These are phyloP conservation scores for Thamnidium elegans DNA, from an alignment of 192 early-diverging fungal genomes.

Conservation along the genomic window DNA sequence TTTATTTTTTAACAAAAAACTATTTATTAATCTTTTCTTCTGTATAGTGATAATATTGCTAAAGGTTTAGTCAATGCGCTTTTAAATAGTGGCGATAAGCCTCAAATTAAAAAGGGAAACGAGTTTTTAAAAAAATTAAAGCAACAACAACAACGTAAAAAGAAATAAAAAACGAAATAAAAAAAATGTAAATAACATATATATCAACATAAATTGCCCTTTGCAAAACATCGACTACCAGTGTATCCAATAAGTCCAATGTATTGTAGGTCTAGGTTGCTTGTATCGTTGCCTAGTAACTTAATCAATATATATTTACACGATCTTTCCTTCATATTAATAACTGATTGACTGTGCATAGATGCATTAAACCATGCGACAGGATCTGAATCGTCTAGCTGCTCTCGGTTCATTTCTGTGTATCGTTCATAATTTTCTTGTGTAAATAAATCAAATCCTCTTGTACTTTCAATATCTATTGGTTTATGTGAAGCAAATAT, in stretches of 20 bases:
- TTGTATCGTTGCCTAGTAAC: conserved; percentile 40
- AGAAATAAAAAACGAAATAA: not conserved
- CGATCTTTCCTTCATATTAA: conserved; percentile 32
- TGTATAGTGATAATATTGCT: conserved; percentile 20
- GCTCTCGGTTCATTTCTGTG: not conserved
- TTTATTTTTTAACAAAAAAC: too few species aligned
- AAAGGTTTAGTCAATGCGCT: conserved; percentile 7
- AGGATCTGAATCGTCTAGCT: conserved; percentile 21
- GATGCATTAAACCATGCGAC: conserved; percentile 30
- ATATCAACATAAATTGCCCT: not conserved
- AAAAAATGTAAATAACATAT: not conserved
- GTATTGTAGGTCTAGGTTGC: conserved; percentile 59
- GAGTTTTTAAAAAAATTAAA: not conserved
- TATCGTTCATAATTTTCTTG: conserved; percentile 31
- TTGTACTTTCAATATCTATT: conserved; percentile 42
- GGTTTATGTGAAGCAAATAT: conserved; percentile 52
- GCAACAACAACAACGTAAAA: not conserved
- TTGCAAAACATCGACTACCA: conserved; percentile 28
- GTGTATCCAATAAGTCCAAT: conserved; percentile 48
- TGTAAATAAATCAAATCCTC: conserved; percentile 36
- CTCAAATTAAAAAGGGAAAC: not conserved
- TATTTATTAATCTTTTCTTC: too few species aligned
- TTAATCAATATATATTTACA: conserved; percentile 51
- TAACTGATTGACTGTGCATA: conserved; percentile 7
- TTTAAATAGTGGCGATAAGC: conserved; percentile 5